Percentiles rank a stretch among this genome's conserved stretches.
Conservation (phyloP, 2,329 filamentous ascomycete genomes). For the Diplocarpon mali region DNA sequence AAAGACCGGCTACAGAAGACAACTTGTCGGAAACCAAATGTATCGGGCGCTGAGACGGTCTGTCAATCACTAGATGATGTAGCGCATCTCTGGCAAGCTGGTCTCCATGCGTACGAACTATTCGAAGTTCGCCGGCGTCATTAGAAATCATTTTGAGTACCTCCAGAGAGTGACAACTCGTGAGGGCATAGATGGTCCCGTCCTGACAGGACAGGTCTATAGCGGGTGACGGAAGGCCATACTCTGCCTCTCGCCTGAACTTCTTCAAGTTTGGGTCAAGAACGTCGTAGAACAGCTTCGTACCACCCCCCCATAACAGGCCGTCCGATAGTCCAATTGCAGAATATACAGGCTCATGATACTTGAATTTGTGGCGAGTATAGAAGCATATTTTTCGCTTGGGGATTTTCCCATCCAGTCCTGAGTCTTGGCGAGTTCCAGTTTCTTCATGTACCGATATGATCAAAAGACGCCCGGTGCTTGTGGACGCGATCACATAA, state of each 20-base stretch:
- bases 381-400: conserved; percentile 36
- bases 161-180: conserved; percentile 42
- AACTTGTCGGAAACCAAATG: conserved; percentile 26
- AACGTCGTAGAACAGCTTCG: conserved; percentile 43
- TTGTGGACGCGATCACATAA: conserved; percentile 51
- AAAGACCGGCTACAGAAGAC: conserved; percentile 24
- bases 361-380: conserved; percentile 39
- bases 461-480: conserved; percentile 43
- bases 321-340: conserved; percentile 43
- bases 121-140: conserved; percentile 15
- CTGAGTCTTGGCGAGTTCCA: conserved; percentile 5
- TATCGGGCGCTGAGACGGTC: conserved; percentile 11
- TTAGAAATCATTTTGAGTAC: conserved; percentile 35
- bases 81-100: conserved; percentile 24
- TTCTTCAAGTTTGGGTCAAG: conserved; percentile 41
- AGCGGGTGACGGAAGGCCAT: conserved; percentile 42
- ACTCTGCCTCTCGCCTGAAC: conserved; percentile 36
- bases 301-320: conserved; percentile 45
- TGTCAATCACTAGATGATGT: conserved; percentile 15
- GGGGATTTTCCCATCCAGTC: neutral
- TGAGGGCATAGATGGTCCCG: conserved; percentile 40
- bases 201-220: conserved; percentile 37
- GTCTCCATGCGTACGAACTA: conserved; percentile 24
- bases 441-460: conserved; percentile 34
- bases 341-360: conserved; percentile 41